A percentile compares a stretch with the other conserved stretches of the same genome.
These are phyloP conservation scores for Paxillus involutus DNA, from an alignment of 768 basidiomycete species.

Conservation along the genomic window DNA sequence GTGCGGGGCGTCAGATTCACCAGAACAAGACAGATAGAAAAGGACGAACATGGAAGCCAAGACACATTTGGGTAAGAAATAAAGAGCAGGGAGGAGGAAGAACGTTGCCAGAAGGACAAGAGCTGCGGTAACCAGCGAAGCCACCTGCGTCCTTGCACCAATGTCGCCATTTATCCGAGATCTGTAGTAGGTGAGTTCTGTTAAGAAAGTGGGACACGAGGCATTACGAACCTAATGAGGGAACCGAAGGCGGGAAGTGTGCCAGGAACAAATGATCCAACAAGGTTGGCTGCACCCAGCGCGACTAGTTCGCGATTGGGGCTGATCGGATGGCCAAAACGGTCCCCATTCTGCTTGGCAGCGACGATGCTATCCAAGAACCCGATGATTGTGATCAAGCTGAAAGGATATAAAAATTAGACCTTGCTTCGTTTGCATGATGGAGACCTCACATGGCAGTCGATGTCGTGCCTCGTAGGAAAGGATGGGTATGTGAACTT, in stretches of 20 bases:
- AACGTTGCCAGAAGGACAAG: slow-evolving; percentile 83
- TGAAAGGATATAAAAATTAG: slow-evolving; percentile 25
- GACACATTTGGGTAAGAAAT: slow-evolving; percentile 87
- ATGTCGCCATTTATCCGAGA: slow-evolving; percentile 90
- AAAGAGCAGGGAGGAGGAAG: slow-evolving; percentile 84
- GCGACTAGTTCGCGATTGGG: slow-evolving; percentile 97
- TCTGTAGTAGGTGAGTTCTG: slow-evolving; percentile 26
- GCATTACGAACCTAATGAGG: slow-evolving; percentile 68
- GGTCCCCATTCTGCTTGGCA: slow-evolving; percentile 87
- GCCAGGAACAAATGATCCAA: slow-evolving; percentile 79
- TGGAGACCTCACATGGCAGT: slow-evolving; percentile 63
- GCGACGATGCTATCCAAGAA: slow-evolving; percentile 95
- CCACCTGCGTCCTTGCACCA: slow-evolving; percentile 88
- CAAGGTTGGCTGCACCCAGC: slow-evolving; percentile 77
- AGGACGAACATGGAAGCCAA: slow-evolving; percentile 77
- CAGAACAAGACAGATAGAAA: slow-evolving; percentile 2
- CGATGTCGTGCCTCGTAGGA: slow-evolving; percentile 77
- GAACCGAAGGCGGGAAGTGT: slow-evolving; percentile 92
- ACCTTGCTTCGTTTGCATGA: not conserved
- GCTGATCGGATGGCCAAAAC: slow-evolving; percentile 85
- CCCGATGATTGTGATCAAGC: slow-evolving; percentile 79
- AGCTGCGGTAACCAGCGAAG: slow-evolving; percentile 72
- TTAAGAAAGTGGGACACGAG: not conserved
- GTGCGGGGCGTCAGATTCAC: slow-evolving; percentile 7
- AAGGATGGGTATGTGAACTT: slow-evolving; percentile 53